These are phyloP conservation scores for Hypoxylon sp. DNA, from an alignment of 2,329 filamentous ascomycete genomes.

Conservation along the genomic window DNA sequence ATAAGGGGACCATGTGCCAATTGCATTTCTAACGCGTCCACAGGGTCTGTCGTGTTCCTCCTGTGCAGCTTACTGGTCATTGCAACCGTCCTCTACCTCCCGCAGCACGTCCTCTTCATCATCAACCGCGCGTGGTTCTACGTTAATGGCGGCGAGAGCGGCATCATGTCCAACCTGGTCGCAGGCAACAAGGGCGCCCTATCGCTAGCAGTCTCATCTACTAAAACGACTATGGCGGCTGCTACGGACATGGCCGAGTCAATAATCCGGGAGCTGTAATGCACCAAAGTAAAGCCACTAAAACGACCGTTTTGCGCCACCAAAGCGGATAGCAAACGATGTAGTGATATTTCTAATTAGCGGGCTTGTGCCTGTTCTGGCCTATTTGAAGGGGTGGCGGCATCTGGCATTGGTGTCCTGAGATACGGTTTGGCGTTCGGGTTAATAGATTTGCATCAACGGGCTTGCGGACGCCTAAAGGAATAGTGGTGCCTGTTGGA, in stretches of 20 bases:
- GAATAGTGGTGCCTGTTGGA: conserved; percentile 5
- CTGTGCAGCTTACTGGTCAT: conserved; percentile 88
- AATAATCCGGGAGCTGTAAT: conserved; percentile 56
- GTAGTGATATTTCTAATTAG: conserved; percentile 46
- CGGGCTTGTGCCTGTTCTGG: conserved; percentile 18
- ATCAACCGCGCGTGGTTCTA: conserved; percentile 93
- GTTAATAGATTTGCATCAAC: conserved; percentile 34
- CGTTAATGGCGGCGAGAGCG: conserved; percentile 79
- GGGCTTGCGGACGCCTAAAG: conserved; percentile 10
- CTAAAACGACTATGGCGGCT: conserved; percentile 46
- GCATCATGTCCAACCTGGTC: conserved; percentile 50
- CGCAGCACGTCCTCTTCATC: conserved; percentile 87
- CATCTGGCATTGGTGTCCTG: conserved; percentile 29
- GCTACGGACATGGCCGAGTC: conserved; percentile 47
- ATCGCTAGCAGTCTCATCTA: conserved; percentile 55
- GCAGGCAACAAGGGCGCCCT: conserved; percentile 60
- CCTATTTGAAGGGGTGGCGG: conserved; percentile 27
- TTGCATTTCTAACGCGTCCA: conserved; percentile 14
- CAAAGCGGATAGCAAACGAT: conserved; percentile 27
- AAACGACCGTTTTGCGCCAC: background rate
- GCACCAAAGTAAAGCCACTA: background rate
- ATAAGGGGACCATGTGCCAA: background rate
- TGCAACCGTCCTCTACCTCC: conserved; percentile 91
- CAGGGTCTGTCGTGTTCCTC: conserved; percentile 93
- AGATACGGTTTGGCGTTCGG: conserved; percentile 31